Conservation (phyloP, 1,284 basidiomycete genomes). For the Gomphus bonarii region DNA sequence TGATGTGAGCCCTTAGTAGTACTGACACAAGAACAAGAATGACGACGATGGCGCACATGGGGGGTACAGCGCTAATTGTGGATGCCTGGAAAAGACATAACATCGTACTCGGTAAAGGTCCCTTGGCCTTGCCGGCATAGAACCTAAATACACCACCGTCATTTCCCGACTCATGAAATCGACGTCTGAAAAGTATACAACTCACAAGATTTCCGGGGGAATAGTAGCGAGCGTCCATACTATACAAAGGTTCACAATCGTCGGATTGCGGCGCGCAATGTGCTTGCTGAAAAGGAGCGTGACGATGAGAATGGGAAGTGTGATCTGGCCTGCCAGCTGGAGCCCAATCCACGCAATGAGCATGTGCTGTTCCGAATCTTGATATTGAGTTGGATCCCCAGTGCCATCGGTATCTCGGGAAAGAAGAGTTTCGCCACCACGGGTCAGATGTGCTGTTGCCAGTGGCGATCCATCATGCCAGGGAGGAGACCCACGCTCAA, state of each 20-base stretch:
- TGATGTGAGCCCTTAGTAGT: background rate
- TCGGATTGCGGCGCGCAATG: constrained; percentile 15
- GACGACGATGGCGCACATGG: constrained; percentile 1
- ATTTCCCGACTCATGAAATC: background rate
- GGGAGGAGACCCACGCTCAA: background rate
- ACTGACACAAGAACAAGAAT: too few species aligned
- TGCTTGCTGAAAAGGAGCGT: constrained; percentile 34
- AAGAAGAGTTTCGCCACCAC: background rate
- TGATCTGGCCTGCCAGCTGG: constrained; percentile 31
- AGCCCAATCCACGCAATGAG: constrained; percentile 4
- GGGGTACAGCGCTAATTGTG: background rate
- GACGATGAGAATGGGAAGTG: constrained; percentile 37
- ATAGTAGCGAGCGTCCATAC: constrained; percentile 7
- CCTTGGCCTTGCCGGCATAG: background rate
- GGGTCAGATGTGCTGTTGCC: background rate
- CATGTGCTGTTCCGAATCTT: background rate
- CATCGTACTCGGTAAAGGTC: background rate
- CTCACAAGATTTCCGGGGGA: constrained; percentile 1
- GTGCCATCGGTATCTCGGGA: background rate
- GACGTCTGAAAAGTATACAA: background rate
- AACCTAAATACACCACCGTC: background rate
- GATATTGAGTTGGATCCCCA: too few species aligned
- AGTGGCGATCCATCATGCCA: background rate
- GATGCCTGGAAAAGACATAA: constrained; percentile 4
- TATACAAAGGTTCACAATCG: constrained; percentile 4